These are phyloP conservation scores for Phlyctochytrium planicorne DNA, from an alignment of 192 early-diverging fungal genomes.

Conservation along the genomic window DNA sequence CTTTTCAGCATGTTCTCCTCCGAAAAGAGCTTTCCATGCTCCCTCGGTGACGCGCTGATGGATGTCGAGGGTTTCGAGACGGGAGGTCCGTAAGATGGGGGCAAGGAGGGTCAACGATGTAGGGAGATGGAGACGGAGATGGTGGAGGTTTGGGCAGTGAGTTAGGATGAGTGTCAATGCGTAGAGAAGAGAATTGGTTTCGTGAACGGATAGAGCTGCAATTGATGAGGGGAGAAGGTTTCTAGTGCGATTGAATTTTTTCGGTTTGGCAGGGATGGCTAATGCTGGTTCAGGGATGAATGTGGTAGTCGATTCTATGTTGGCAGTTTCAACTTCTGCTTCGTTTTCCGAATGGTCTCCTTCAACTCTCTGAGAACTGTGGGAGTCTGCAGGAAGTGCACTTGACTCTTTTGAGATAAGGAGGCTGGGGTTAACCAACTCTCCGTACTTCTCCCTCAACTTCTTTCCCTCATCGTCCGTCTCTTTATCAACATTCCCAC, in stretches of 20 bases:
- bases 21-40: neutral
- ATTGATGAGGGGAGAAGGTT: neutral
- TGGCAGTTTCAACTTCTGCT: too few relatives aligned
- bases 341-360: neutral
- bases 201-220: neutral
- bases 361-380: too few relatives aligned
- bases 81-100: neutral
- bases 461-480: conserved; percentile 2
- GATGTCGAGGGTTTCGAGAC: conserved; percentile 10
- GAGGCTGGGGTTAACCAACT: neutral
- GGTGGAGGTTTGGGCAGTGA: conserved; percentile 22
- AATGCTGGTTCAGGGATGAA: neutral
- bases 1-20: too few relatives aligned
- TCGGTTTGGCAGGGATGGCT: neutral
- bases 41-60: conserved; percentile 8
- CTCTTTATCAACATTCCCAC: neutral
- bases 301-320: too few relatives aligned
- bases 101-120: neutral
- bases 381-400: too few relatives aligned
- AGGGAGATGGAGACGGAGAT: conserved; percentile 23
- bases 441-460: neutral
- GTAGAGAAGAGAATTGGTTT: conserved; percentile 18
- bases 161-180: conserved; percentile 20
- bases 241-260: neutral
- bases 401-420: too few relatives aligned